A percentile compares a stretch with the other conserved stretches of the same genome.
Evolutionary conservation across 2,329 filamentous ascomycete species (phyloP).

Genomic region (Dothidotthia symphoricarpi): DNA sequence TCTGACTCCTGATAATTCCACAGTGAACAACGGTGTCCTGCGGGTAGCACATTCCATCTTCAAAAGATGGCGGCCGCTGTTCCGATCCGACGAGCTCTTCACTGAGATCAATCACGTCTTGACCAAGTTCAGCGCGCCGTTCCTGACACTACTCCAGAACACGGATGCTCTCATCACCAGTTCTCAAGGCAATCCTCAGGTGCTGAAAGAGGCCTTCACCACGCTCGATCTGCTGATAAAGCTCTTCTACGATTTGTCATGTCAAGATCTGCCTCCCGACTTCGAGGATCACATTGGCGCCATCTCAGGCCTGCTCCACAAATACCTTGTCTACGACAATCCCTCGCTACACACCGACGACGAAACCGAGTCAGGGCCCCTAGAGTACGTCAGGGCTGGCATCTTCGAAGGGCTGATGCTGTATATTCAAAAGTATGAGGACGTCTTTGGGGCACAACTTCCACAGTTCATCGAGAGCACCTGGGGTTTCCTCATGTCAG

Average conservation of each 20-base stretch:
- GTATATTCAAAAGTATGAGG: conserved; percentile 92
- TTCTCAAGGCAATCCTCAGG: conserved; percentile 71
- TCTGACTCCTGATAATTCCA: conserved; percentile 75
- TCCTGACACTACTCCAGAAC: conserved; percentile 73
- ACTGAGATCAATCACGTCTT: conserved; percentile 97
- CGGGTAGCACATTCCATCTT: conserved; percentile 99
- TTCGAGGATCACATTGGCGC: conserved; percentile 84
- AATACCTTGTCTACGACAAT: conserved; percentile 90
- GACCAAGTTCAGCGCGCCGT: conserved; percentile 76
- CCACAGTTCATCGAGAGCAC: conserved; percentile 83
- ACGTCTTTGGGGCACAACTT: conserved; percentile 80
- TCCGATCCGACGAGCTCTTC: conserved; percentile 88
- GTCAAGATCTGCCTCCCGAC: conserved; percentile 88
- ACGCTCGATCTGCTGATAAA: conserved; percentile 87
- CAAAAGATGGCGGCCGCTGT: conserved; percentile 89
- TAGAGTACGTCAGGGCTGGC: conserved; percentile 86
- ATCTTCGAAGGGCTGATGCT: conserved; percentile 90
- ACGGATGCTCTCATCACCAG: conserved; percentile 69
- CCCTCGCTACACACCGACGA: conserved; percentile 79
- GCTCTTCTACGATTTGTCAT: conserved; percentile 95
- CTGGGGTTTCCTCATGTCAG: conserved; percentile 85
- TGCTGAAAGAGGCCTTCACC: conserved; percentile 74
- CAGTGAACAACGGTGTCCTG: conserved; percentile 88
- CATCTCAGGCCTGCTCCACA: conserved; percentile 79
- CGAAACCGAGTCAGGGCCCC: conserved; percentile 78